A percentile compares a stretch with the other conserved stretches of the same genome.
Evolutionary conservation across 1,139 yeast genomes (phyloP).

Genomic region (Suhomyces atakaporum): DNA sequence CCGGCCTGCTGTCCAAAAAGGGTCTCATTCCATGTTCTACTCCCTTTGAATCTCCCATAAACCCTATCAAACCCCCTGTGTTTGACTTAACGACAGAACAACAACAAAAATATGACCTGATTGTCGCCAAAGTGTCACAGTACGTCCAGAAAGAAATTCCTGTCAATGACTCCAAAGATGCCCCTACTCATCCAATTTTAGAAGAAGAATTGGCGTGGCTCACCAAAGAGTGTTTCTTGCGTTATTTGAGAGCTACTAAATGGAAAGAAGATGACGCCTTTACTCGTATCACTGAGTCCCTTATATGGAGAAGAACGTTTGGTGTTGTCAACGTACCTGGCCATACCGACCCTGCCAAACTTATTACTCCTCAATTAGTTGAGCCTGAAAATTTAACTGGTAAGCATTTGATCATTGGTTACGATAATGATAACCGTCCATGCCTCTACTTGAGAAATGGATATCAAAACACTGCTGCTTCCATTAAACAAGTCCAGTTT

Average conservation of each 20-base stretch:
- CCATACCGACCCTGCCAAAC: constrained; percentile 40
- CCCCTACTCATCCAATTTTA: constrained; percentile 35
- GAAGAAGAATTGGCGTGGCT: constrained; percentile 84
- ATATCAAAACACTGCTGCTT: constrained; percentile 86
- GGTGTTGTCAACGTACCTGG: constrained; percentile 68
- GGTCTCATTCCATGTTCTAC: constrained; percentile 34
- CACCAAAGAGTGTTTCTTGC: constrained; percentile 80
- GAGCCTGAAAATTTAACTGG: constrained; percentile 81
- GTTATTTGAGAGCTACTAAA: constrained; percentile 89
- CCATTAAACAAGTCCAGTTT: constrained; percentile 88
- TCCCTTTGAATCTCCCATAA: constrained; percentile 46
- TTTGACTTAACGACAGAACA: constrained; percentile 48
- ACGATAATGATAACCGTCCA: constrained; percentile 85
- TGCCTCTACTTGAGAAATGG: constrained; percentile 89
- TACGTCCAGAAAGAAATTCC: constrained; percentile 25
- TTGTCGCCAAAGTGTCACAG: constrained; percentile 60
- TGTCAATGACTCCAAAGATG: constrained; percentile 31
- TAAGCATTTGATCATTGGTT: constrained; percentile 85
- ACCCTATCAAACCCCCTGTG: constrained; percentile 35
- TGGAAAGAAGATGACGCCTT: constrained; percentile 77
- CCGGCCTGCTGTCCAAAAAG: constrained; percentile 9
- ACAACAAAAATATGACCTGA: constrained; percentile 55
- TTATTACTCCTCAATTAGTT: constrained; percentile 62
- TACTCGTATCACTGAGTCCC: constrained; percentile 69
- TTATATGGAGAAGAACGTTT: constrained; percentile 91